These are phyloP conservation scores for Ambrosiella beaveri DNA, from an alignment of 2,329 filamentous ascomycete species.

Conservation along the genomic window DNA sequence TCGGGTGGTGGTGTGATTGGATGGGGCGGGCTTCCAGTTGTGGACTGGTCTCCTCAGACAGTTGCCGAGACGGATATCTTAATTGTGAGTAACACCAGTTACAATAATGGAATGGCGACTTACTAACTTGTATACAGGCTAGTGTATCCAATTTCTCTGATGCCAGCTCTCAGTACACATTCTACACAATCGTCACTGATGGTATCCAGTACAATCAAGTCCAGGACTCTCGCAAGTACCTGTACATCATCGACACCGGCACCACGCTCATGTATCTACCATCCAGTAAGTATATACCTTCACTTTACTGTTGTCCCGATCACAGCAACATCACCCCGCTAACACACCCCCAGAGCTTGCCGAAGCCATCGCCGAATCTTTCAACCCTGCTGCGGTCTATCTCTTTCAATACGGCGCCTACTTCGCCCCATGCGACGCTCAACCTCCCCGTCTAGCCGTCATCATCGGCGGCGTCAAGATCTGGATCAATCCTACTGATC, in stretches of 20 bases:
- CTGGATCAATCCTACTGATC: constrained; percentile 29
- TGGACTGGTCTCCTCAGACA: constrained; percentile 18
- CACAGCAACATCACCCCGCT: background rate
- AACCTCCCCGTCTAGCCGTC: constrained; percentile 28
- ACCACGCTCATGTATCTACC: constrained; percentile 35
- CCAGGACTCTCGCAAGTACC: constrained; percentile 26
- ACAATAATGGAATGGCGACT: background rate
- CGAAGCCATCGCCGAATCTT: constrained; percentile 29
- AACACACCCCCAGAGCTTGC: constrained; percentile 23
- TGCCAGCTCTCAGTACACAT: constrained; percentile 25
- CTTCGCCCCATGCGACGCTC: constrained; percentile 31
- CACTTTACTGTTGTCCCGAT: background rate
- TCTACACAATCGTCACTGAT: constrained; percentile 35
- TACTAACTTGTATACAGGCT: constrained; percentile 21
- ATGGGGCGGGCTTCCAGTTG: constrained; percentile 30
- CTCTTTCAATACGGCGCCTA: constrained; percentile 30
- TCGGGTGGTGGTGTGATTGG: constrained; percentile 28
- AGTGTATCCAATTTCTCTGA: constrained; percentile 21
- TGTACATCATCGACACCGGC: constrained; percentile 35
- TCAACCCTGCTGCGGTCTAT: constrained; percentile 30
- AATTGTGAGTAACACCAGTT: constrained; percentile 23
- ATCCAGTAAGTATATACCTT: constrained; percentile 21
- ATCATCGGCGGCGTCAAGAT: constrained; percentile 27
- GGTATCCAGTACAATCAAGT: constrained; percentile 28
- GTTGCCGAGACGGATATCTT: constrained; percentile 26